phyloP scores from a whole-genome alignment of 805 yeast species.

The Priceomyces melissophilus region DNA sequence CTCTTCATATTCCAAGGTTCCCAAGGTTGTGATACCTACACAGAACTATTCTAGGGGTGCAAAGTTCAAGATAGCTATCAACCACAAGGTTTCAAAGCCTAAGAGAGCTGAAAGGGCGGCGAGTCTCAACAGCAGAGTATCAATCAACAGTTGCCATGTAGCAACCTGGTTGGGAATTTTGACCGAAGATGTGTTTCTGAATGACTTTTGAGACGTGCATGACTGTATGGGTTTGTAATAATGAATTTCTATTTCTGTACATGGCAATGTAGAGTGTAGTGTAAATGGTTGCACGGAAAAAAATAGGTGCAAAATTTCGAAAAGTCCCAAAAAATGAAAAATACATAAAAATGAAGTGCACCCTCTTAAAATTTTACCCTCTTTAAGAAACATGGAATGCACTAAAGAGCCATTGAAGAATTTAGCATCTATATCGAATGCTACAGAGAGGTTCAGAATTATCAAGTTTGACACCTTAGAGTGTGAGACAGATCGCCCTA shows the following conservation, averaged over 20 bases:
- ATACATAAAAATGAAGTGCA: too few species aligned
- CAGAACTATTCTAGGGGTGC: slow-evolving; percentile 1
- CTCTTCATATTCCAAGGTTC: slow-evolving; percentile 3
- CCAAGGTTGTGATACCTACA: background rate
- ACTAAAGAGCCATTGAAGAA: too few species aligned
- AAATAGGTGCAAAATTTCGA: too few species aligned
- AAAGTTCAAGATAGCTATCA: slow-evolving; percentile 8
- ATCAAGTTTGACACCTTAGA: too few species aligned
- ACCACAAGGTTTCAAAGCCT: slow-evolving; percentile 4
- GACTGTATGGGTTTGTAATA: background rate
- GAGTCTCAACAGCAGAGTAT: slow-evolving; percentile 1
- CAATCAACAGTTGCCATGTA: slow-evolving; percentile 6
- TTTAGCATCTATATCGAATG: too few species aligned
- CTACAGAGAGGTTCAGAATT: too few species aligned
- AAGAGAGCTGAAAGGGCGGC: background rate
- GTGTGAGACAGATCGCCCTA: too few species aligned
- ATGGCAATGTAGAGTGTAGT: background rate
- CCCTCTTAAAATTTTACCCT: too few species aligned
- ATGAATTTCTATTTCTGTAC: slow-evolving; percentile 2
- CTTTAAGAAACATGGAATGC: too few species aligned
- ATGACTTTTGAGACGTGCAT: background rate
- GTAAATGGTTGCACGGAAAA: too few species aligned
- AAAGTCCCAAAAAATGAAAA: too few species aligned
- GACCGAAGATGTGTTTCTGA: slow-evolving; percentile 10
- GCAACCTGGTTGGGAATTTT: slow-evolving; percentile 9